Evolutionary conservation across 495 filamentous ascomycete genomes (phyloP).

Genomic region (Aspergillus biplanus): DNA sequence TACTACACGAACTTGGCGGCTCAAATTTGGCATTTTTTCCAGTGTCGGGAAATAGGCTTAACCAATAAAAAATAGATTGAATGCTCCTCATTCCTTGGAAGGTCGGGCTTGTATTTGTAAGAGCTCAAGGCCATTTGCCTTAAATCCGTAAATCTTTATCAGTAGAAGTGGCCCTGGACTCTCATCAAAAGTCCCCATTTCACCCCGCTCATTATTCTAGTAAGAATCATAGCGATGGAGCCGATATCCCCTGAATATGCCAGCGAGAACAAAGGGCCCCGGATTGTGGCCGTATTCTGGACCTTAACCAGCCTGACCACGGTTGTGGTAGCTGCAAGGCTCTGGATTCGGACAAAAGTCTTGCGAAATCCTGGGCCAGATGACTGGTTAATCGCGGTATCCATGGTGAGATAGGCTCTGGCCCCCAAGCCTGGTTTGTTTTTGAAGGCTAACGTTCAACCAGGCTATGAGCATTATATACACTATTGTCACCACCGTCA

Average conservation of each 20-base stretch:
- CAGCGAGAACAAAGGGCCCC: constrained; percentile 33
- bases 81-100: no score
- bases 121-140: no score
- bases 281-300: constrained; percentile 45
- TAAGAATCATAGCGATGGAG: neutral
- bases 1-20: no score
- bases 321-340: constrained; percentile 38
- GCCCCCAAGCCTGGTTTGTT: neutral
- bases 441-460: neutral
- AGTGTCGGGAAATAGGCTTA: neutral
- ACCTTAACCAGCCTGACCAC: constrained; percentile 30
- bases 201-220: neutral
- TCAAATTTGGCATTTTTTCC: no score
- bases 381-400: constrained; percentile 46
- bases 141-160: neutral
- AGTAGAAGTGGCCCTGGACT: neutral
- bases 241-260: constrained; percentile 7
- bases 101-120: no score
- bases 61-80: neutral
- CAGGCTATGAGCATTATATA: constrained; percentile 17
- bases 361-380: constrained; percentile 45
- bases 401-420: constrained; percentile 30
- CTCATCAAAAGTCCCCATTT: neutral
- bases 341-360: constrained; percentile 48
- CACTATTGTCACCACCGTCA: constrained; percentile 31